A percentile compares a stretch with the other conserved stretches of the same genome.
phyloP scores from a whole-genome alignment of 805 yeast species.

The Yarrowia hollandica region DNA sequence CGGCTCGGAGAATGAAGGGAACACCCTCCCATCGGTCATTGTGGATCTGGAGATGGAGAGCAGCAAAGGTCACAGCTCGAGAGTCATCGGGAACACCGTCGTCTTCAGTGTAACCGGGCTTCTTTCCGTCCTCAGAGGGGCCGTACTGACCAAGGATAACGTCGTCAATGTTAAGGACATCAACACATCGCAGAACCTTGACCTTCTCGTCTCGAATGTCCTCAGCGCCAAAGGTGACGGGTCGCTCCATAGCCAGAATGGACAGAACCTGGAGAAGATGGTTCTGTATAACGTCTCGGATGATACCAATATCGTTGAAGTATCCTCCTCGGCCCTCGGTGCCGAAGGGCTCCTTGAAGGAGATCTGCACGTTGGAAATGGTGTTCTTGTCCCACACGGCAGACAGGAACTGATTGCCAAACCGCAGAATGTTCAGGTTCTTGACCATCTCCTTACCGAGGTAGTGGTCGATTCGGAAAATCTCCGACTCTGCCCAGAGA shows the following conservation, averaged over 20 bases:
- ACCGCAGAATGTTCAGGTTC: slow-evolving; percentile 83
- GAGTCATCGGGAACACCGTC: slow-evolving; percentile 80
- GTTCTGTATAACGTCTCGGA: slow-evolving; percentile 98
- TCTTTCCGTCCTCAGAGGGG: slow-evolving; percentile 78
- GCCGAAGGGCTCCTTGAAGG: slow-evolving; percentile 97
- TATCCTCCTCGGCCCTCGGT: slow-evolving; percentile 99
- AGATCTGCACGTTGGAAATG: slow-evolving; percentile 78
- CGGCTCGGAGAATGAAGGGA: slow-evolving; percentile 93
- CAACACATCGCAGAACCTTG: slow-evolving; percentile 79
- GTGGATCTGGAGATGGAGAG: slow-evolving; percentile 70
- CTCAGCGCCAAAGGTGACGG: slow-evolving; percentile 87
- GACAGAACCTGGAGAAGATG: slow-evolving; percentile 92
- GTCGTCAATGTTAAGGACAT: slow-evolving; percentile 62
- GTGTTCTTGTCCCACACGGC: slow-evolving; percentile 87
- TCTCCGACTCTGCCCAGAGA: slow-evolving; percentile 83
- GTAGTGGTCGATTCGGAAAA: slow-evolving; percentile 95
- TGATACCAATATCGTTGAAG: slow-evolving; percentile 91
- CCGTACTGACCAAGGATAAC: slow-evolving; percentile 85
- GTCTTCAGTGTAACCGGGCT: slow-evolving; percentile 91
- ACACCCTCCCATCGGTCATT: slow-evolving; percentile 99
- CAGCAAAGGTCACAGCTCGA: slow-evolving; percentile 90
- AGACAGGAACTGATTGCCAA: slow-evolving; percentile 82
- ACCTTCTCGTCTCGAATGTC: slow-evolving; percentile 96
- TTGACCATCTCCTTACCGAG: slow-evolving; percentile 98
- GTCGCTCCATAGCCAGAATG: slow-evolving; percentile 92